Percentiles rank a stretch among this genome's conserved stretches.
These are phyloP conservation scores for Paracorniculantispora psalliotae DNA, from an alignment of 2,329 filamentous ascomycete species.

Conservation along the genomic window DNA sequence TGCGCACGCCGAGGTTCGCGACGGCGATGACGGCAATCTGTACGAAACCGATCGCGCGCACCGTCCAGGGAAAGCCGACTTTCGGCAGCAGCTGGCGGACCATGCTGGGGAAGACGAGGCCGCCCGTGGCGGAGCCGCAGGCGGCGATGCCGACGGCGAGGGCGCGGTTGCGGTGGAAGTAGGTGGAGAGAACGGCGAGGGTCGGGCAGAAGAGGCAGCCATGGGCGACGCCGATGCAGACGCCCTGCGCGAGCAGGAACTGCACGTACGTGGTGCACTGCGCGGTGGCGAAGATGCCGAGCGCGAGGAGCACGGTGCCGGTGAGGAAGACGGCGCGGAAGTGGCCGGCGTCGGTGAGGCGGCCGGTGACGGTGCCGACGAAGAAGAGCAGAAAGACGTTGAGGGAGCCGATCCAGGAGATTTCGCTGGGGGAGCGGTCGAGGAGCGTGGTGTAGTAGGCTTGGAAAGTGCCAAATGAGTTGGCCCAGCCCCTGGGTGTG, in stretches of 20 bases:
- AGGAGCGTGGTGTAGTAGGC: constrained; percentile 44
- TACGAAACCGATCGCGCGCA: constrained; percentile 57
- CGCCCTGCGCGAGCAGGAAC: constrained; percentile 50
- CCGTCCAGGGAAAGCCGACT: constrained; percentile 46
- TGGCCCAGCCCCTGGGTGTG: constrained; percentile 43
- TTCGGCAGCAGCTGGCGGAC: constrained; percentile 23
- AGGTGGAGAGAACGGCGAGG: constrained; percentile 61
- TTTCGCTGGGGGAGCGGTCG: constrained; percentile 35
- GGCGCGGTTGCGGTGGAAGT: constrained; percentile 53
- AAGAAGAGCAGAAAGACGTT: constrained; percentile 53
- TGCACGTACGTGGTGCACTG: constrained; percentile 50
- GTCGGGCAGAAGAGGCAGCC: constrained; percentile 61
- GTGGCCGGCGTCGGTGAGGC: constrained; percentile 49
- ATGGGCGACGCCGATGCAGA: constrained; percentile 54
- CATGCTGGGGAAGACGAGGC: constrained; percentile 49
- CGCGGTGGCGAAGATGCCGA: constrained; percentile 46
- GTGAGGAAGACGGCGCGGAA: constrained; percentile 38
- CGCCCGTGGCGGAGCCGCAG: constrained; percentile 54
- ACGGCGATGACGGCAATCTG: constrained; percentile 38
- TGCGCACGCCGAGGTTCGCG: constrained; percentile 35
- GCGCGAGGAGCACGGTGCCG: constrained; percentile 37
- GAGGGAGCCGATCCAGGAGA: constrained; percentile 51
- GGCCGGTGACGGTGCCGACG: constrained; percentile 48
- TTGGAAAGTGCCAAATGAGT: constrained; percentile 53
- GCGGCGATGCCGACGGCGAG: constrained; percentile 59